Percentiles rank a stretch among this genome's conserved stretches.
Evolutionary conservation across 345 rosid species (phyloP).

Genomic region (Arabis hirsuta): DNA sequence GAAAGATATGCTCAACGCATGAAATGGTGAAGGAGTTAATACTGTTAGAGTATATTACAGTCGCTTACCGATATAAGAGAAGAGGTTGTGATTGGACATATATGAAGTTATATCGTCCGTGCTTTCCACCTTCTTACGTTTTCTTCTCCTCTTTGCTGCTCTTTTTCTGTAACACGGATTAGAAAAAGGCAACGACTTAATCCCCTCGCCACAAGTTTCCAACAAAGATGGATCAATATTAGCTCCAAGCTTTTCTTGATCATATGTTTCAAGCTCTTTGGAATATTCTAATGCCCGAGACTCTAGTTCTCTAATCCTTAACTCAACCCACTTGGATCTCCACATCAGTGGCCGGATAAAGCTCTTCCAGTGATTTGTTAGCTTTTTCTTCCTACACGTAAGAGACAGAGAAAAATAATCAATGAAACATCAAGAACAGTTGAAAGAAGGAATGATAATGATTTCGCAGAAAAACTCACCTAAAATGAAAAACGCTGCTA

Average conservation of each 20-base stretch:
- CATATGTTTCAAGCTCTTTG: constrained; percentile 55
- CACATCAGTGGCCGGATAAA: constrained; percentile 86
- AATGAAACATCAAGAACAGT: constrained; percentile 11
- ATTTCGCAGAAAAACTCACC: constrained; percentile 50
- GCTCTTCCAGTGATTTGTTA: constrained; percentile 82
- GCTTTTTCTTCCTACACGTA: constrained; percentile 70
- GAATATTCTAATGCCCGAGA: constrained; percentile 66
- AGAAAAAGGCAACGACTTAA: constrained; percentile 70
- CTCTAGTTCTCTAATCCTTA: constrained; percentile 72
- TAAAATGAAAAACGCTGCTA: constrained; percentile 54
- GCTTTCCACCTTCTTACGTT: constrained; percentile 73
- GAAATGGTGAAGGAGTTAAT: constrained; percentile 3
- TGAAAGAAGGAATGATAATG: background rate
- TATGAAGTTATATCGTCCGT: constrained; percentile 56
- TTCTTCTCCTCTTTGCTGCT: constrained; percentile 72
- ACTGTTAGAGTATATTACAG: constrained; percentile 22
- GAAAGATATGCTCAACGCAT: constrained; percentile 17
- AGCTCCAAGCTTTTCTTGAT: constrained; percentile 52
- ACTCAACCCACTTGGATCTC: constrained; percentile 92
- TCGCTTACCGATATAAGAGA: constrained; percentile 67
- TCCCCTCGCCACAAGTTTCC: constrained; percentile 62
- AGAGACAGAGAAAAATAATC: background rate
- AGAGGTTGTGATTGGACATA: constrained; percentile 66
- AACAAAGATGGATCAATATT: constrained; percentile 47
- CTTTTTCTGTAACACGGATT: constrained; percentile 55